Evolutionary conservation across 768 basidiomycete genomes (phyloP), one percentile per base, ranked within the genome.

Genomic region (Boletus tylopilopsis): DNA sequence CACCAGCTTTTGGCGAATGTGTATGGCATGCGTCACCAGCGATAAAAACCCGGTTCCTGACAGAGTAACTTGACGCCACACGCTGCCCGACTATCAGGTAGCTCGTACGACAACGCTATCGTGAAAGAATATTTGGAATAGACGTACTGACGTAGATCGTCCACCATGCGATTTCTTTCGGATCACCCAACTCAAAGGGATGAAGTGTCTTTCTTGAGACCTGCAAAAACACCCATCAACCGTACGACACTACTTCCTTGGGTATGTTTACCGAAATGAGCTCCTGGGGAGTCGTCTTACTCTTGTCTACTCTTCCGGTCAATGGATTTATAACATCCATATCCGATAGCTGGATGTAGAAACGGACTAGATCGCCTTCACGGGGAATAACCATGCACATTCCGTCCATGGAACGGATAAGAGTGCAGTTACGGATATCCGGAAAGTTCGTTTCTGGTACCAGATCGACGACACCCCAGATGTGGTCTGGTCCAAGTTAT

Each of bases 381-480:
- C 45, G 45, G 8, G 45, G 45, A 32, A 47, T 47, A 23, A 33
- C 33, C 30, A 40, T 33, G 23, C 38, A n/a, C 6, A 38, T 40
- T 2, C 46, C 46, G 8, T 8, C n/a, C 5, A 13, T 16, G 11
- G 46, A 40, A 39, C 18, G 46, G n/a, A 47, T 47, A 47, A 13
- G 13, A 25, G 23, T 19, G 16, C 4, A 5, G n/a, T 40, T 47
- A 24, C 38, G 46, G 33, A 47, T 40, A 33, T 47, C 46, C 1
- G 46, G 46, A 23, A 47, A 47, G 30, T 47, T 6, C 12, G 46
- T 47, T 21, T 32, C 46, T 18, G 46, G 27, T 32, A 32, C 21
- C 2, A 47, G 23, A 12, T 47, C 46, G n/a, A 47, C 19, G n/a
- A 47, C 46, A 24, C 46, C 37, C 46, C 46, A 47, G 30, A 47